Base-by-base conservation (phyloP, 164 flowering plant species). In the Tetracentron sinense region DNA sequence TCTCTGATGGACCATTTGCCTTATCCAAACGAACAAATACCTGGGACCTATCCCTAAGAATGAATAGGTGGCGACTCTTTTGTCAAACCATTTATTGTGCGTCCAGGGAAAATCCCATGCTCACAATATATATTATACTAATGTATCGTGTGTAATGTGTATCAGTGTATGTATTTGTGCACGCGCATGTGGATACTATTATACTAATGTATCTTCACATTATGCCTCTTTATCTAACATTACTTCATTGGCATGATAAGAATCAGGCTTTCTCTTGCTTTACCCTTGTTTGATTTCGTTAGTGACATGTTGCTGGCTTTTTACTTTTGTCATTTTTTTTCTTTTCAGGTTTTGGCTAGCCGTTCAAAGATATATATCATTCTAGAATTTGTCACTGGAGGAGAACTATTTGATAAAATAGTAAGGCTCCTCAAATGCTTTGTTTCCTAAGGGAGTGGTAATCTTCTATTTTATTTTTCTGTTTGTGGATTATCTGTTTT, bases 351-450 rank as follows among this genome's bases (percentile, higher is more conserved):
- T 54, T 79, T 95, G 82, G 84, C 99, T 4, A 82, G 97, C 79
- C 76, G 59, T 61, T 81, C 90, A 71, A 95, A 85, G 79, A 89
- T 95, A 69, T 95, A 84, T 75, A 95, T 92, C 29, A 72, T 92
- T 56, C 74, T 89, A 38, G 99, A 92, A 78, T 81, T 95, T 66
- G 90, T 91, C 25, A 79, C 82, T n/a, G 97, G 99, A 56, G 99
- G 99, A 72, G 94, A 95, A 71, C 78, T 92, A 53, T 95, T 74
- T 72, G 97, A 92, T 78, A 88, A 79, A 82, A 95, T 95, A 69
- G 99, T 95, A 83, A 85, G 96, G 21, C 58, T 68, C 57, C 52
- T 61, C 20, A 15, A 30, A 10, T 16, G 6, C 50, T 47, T 21
- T 47, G 6, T 17, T 25, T 11, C 8, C 28, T 21, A 21, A 8